These are phyloP conservation scores for Lentithecium fluviatile DNA, from an alignment of 495 filamentous ascomycete species.

Conservation along the genomic window DNA sequence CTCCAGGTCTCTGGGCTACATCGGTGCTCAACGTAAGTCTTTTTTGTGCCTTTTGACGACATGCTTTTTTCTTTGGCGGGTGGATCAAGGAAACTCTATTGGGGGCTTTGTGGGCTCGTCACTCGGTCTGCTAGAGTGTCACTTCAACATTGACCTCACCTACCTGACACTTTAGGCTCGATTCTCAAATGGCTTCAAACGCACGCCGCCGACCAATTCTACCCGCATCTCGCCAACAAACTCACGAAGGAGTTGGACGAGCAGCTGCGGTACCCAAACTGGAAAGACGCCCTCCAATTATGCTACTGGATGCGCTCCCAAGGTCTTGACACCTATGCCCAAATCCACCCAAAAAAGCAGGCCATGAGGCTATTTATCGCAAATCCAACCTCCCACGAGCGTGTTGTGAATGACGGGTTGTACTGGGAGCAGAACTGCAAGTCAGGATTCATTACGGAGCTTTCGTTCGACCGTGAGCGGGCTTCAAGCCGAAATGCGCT, in stretches of 20 bases:
- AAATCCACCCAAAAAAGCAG: not conserved
- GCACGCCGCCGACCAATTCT: not conserved
- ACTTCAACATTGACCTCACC: no score
- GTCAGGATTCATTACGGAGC: not conserved
- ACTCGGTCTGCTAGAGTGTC: no score
- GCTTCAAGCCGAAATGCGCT: no score
- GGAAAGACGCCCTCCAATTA: not conserved
- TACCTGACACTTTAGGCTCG: not conserved
- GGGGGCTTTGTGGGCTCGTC: no score
- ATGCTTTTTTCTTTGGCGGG: no score
- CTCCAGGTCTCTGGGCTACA: not conserved
- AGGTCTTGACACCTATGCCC: constrained; percentile 8
- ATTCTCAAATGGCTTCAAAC: not conserved
- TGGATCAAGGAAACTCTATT: no score
- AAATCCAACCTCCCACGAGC: not conserved
- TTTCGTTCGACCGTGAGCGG: no score
- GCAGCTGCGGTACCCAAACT: not conserved
- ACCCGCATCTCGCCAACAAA: not conserved
- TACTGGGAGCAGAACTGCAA: constrained; percentile 2
- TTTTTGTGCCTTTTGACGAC: no score
- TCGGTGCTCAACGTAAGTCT: not conserved
- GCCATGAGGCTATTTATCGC: not conserved
- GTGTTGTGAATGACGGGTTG: not conserved
- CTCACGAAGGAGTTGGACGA: not conserved
- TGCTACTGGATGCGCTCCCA: constrained; percentile 18